These are phyloP conservation scores for Puccinia horiana DNA, from an alignment of 1,284 basidiomycete genomes.

Conservation along the genomic window DNA sequence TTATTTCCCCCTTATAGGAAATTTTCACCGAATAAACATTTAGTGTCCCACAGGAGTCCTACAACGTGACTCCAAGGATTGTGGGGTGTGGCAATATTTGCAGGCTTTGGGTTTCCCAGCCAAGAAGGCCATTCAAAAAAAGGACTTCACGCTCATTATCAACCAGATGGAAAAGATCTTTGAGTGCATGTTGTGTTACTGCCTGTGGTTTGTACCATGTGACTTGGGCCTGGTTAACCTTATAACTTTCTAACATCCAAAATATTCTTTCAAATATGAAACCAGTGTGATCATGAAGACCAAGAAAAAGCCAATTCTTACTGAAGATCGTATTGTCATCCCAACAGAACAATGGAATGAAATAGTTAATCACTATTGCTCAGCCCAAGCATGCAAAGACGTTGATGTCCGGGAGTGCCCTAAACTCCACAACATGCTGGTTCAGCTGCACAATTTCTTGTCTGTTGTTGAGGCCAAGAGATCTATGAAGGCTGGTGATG, in stretches of 20 bases:
- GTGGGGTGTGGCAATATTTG: not conserved
- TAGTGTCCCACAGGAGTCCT: too few relatives aligned
- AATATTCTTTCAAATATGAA: not conserved
- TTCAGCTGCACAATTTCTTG: constrained; percentile 12
- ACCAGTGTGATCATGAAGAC: constrained; percentile 8
- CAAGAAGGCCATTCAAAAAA: constrained; percentile 8
- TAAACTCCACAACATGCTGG: constrained; percentile 7
- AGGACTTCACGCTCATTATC: not conserved
- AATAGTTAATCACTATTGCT: not conserved
- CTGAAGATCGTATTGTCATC: not conserved
- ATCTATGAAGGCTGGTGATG: constrained; percentile 21
- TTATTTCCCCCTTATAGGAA: too few relatives aligned
- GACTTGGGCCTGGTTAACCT: too few relatives aligned
- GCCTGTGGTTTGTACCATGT: not conserved
- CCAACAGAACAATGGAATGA: not conserved
- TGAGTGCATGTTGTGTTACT: constrained; percentile 19
- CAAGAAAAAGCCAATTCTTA: not conserved
- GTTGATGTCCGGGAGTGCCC: not conserved
- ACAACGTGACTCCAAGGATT: not conserved
- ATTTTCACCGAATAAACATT: too few relatives aligned
- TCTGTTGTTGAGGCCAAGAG: constrained; percentile 31
- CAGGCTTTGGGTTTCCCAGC: not conserved
- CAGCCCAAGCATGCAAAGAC: not conserved
- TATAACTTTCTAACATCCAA: not conserved
- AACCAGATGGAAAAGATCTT: not conserved